phyloP scores from a whole-genome alignment of 2,329 filamentous ascomycete species.

The Ascocoryne sarcoides region DNA sequence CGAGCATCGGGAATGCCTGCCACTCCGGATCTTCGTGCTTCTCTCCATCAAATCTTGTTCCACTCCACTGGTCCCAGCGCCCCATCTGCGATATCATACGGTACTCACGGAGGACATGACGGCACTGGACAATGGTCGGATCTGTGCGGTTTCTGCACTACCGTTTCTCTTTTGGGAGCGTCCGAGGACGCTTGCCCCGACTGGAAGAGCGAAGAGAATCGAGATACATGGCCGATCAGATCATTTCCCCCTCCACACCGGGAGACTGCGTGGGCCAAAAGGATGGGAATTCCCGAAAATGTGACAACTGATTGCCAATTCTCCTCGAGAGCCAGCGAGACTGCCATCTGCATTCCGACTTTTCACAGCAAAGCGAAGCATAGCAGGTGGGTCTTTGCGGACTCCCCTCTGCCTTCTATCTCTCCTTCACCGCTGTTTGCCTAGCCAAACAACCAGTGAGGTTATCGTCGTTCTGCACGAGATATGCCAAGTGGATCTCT shows the following conservation, averaged over 20 bases:
- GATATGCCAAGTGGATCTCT: not conserved
- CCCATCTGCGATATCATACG: conserved; percentile 1
- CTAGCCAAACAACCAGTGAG: not conserved
- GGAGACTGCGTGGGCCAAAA: not conserved
- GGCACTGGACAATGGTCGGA: not conserved
- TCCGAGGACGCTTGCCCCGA: too few relatives aligned
- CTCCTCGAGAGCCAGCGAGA: not conserved
- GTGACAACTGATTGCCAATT: not conserved
- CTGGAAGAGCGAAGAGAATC: too few relatives aligned
- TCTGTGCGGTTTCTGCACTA: not conserved
- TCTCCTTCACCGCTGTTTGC: not conserved
- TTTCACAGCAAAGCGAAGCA: not conserved
- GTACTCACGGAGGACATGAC: not conserved
- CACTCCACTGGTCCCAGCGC: conserved; percentile 6
- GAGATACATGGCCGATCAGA: too few relatives aligned
- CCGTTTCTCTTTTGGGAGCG: too few relatives aligned
- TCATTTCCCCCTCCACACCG: not conserved
- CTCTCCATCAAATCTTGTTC: conserved; percentile 11
- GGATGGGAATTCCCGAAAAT: not conserved
- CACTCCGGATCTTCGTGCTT: conserved; percentile 9
- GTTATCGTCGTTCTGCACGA: not conserved
- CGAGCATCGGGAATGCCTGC: not conserved
- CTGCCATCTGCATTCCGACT: not conserved
- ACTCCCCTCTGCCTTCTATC: not conserved
- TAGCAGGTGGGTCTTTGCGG: not conserved